Conservation (phyloP, 257 asterid species). For the Paraleonurus japonicus region DNA sequence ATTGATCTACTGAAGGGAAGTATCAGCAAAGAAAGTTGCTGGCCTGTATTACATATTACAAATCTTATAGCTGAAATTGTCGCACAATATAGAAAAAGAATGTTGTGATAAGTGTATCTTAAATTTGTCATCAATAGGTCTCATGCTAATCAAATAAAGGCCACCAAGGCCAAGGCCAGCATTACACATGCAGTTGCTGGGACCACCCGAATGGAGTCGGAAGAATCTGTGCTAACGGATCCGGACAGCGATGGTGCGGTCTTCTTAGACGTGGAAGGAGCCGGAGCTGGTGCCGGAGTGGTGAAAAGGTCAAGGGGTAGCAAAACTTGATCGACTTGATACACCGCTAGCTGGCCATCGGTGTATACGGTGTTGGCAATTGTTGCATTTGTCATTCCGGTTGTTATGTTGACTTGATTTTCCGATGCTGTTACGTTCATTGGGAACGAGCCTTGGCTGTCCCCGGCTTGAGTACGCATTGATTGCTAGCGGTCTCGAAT, state of each 20-base stretch:
- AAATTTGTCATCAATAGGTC: neutral
- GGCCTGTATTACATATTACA: neutral
- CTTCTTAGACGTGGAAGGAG: conserved; percentile 39
- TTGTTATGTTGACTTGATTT: conserved; percentile 42
- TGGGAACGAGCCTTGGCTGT: conserved; percentile 45
- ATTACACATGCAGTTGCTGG: conserved; percentile 12
- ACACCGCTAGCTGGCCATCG: conserved; percentile 50
- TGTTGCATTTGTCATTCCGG: conserved; percentile 49
- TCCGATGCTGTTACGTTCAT: conserved; percentile 49
- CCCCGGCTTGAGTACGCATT: conserved; percentile 58
- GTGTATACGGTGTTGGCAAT: conserved; percentile 39
- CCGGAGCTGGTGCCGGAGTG: conserved; percentile 54
- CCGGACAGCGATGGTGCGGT: conserved; percentile 21
- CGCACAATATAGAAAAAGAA: conserved; percentile 10
- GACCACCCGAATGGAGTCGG: conserved; percentile 24
- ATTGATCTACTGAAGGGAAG: neutral
- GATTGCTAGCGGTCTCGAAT: conserved; percentile 58
- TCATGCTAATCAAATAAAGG: conserved; percentile 18
- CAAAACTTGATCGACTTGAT: conserved; percentile 55
- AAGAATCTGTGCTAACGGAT: conserved; percentile 32
- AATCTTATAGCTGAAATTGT: neutral
- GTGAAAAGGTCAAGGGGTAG: conserved; percentile 49
- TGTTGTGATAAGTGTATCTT: neutral
- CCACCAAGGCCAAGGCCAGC: conserved; percentile 15
- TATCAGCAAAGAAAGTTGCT: neutral